Conservation (phyloP, 768 basidiomycete species). For the Pulveroboletus frians region DNA sequence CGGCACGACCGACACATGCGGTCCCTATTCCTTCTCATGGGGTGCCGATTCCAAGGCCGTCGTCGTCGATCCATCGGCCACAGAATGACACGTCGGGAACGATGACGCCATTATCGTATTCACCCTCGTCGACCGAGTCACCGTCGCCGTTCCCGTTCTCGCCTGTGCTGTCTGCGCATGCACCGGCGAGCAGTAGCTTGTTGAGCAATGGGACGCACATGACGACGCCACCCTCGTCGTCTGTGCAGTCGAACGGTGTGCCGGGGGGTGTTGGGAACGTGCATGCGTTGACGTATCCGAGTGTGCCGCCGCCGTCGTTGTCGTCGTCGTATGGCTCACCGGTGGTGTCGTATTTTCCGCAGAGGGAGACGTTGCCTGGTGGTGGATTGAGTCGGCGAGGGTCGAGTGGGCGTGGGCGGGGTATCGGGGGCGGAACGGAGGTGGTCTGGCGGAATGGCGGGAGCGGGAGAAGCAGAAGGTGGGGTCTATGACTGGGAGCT, state of each 20-base stretch:
- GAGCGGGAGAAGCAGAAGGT: too few species aligned
- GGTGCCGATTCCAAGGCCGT: constrained; percentile 73
- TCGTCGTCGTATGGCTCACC: constrained; percentile 77
- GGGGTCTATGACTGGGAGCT: too few species aligned
- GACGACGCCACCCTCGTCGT: constrained; percentile 69
- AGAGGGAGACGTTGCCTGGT: constrained; percentile 48
- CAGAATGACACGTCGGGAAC: constrained; percentile 42
- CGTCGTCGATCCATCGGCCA: constrained; percentile 59
- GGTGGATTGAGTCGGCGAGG: constrained; percentile 51
- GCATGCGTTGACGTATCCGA: constrained; percentile 64
- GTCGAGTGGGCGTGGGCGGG: constrained; percentile 38
- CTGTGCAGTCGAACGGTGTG: constrained; percentile 5
- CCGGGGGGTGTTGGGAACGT: constrained; percentile 19
- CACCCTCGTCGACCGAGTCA: constrained; percentile 61
- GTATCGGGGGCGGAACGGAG: constrained; percentile 13
- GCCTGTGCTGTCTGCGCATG: constrained; percentile 48
- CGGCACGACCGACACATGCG: constrained; percentile 36
- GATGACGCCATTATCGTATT: constrained; percentile 61
- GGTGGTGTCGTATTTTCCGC: constrained; percentile 40
- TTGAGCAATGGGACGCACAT: constrained; percentile 46
- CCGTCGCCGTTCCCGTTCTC: constrained; percentile 69
- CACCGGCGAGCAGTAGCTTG: constrained; percentile 27
- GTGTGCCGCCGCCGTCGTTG: constrained; percentile 77
- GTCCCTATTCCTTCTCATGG: constrained; percentile 67
- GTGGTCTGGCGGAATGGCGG: constrained; percentile 10